phyloP scores from a whole-genome alignment of 352 stramenopile genomes.

The Globisporangium emineosum region DNA sequence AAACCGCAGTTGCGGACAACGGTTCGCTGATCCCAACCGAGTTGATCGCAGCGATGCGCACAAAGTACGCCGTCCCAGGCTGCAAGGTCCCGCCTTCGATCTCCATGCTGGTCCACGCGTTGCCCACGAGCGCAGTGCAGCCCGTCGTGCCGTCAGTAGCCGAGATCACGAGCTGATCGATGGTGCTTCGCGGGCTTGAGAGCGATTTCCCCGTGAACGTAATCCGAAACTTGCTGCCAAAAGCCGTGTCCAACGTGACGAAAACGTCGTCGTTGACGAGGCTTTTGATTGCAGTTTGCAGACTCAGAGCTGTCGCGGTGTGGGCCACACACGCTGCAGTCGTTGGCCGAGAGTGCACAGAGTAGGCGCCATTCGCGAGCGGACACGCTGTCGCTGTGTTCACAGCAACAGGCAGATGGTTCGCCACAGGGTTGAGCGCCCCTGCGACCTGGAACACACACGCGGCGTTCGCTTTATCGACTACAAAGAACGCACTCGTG shows the following conservation, averaged over 20 bases:
- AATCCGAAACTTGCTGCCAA: conserved; percentile 71
- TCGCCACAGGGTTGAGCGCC: conserved; percentile 24
- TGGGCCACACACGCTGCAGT: conserved; percentile 38
- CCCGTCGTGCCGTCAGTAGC: conserved; percentile 53
- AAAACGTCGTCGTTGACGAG: conserved; percentile 59
- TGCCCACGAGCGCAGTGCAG: conserved; percentile 47
- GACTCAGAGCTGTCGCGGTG: conserved; percentile 21
- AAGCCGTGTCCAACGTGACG: conserved; percentile 54
- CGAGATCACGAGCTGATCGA: conserved; percentile 44
- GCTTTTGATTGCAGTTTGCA: conserved; percentile 32
- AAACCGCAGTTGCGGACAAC: conserved; percentile 37
- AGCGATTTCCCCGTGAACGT: conserved; percentile 85
- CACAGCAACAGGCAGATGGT: conserved; percentile 40
- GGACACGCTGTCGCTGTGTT: conserved; percentile 27
- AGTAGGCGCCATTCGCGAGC: conserved; percentile 39
- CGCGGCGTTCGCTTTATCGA: conserved; percentile 37
- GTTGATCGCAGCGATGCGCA: conserved; percentile 90
- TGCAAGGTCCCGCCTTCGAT: conserved; percentile 79
- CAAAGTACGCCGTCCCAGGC: conserved; percentile 85
- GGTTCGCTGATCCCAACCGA: conserved; percentile 68
- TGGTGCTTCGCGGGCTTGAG: conserved; percentile 13
- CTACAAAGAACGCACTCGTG: conserved; percentile 66
- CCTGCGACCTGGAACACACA: conserved; percentile 62
- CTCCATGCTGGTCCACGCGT: conserved; percentile 62
- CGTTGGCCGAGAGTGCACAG: conserved; percentile 49